phyloP scores from a whole-genome alignment of 306 rosid genomes.

The Styphnolobium japonicum region DNA sequence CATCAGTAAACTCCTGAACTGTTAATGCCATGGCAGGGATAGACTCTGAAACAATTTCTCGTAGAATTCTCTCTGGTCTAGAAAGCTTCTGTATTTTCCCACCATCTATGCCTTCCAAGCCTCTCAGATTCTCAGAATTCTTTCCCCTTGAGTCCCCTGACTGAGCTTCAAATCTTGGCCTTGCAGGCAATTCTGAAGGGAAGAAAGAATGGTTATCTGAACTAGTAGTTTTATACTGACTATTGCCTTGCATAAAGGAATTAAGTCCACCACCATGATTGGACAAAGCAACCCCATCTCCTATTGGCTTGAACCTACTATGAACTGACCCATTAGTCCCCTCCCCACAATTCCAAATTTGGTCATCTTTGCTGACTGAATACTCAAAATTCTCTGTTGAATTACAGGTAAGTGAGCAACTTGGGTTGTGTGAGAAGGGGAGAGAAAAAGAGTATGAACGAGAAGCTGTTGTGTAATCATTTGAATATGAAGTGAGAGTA shows the following conservation, averaged over 20 bases:
- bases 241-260: slow-evolving; percentile 57
- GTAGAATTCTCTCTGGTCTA: slow-evolving; percentile 59
- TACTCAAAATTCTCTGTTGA: slow-evolving; percentile 72
- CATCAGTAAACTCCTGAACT: slow-evolving; percentile 66
- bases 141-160: slow-evolving; percentile 70
- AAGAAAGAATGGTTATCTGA: slow-evolving; percentile 67
- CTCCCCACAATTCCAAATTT: slow-evolving; percentile 80
- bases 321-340: slow-evolving; percentile 92
- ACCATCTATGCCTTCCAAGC: slow-evolving; percentile 45
- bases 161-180: slow-evolving; percentile 52
- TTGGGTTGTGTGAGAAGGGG: slow-evolving; percentile 70
- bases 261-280: slow-evolving; percentile 58
- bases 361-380: slow-evolving; percentile 69
- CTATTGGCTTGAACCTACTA: slow-evolving; percentile 84
- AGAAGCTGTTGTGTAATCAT: slow-evolving; percentile 69
- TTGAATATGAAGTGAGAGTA: slow-evolving; percentile 51
- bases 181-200: slow-evolving; percentile 80
- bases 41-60: slow-evolving; percentile 53
- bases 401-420: slow-evolving; percentile 76
- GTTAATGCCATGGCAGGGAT: slow-evolving; percentile 45
- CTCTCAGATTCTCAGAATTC: slow-evolving; percentile 61
- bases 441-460: slow-evolving; percentile 68
- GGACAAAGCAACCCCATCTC: slow-evolving; percentile 63
- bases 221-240: slow-evolving; percentile 49
- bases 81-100: slow-evolving; percentile 41